Base-by-base conservation (phyloP, 208 protist species). In the Trichomonas gallinae region DNA sequence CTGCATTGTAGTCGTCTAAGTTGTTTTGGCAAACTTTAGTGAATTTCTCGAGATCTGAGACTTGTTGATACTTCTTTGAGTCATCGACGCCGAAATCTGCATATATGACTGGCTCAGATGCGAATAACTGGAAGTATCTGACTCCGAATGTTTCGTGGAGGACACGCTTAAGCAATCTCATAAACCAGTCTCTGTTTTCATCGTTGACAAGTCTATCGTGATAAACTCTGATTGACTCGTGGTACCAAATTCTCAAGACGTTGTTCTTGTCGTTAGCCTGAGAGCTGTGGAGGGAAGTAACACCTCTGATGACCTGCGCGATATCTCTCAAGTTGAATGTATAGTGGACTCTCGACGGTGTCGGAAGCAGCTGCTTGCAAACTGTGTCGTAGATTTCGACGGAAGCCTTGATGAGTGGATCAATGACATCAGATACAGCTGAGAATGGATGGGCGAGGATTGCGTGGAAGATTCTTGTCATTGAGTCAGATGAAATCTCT, bases 311-410 rank as follows among this genome's bases (percentile, higher is more conserved):
- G 26, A 99, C 98, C 98, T 99, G 99, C 34, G 98, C 98, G 23
- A 99, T 97, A 97, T 99, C 99, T 96, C 99, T 98, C 23, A 99
- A 97, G 96, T 99, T 99, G 98, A 99, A 99, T 3, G 99, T 99
- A 98, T 99, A 99, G 97, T 99, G 99, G 72, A 98, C 98, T 96
- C 99, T 99, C 46, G 98, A 97, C 31, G 99, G 99, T 42, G 98
- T 99, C 63, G 99, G 99, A 1, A 99, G 98, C 93, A 99, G 97
- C 15, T 97, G 98, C 9, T 48, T 44, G 15, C 82, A 96, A 40
- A 98, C 49, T 34, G 40, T 46, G 21, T 96, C n/a, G 96, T 97
- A 98, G 40, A 98, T 96, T 23, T 97, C 85, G n/a, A 97, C 82
- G 0, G 96, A 97, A 13, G 96, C 51, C 36, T 97, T 96, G 45